phyloP scores from a whole-genome alignment of 345 rosid species.

The Brassica carinata region DNA sequence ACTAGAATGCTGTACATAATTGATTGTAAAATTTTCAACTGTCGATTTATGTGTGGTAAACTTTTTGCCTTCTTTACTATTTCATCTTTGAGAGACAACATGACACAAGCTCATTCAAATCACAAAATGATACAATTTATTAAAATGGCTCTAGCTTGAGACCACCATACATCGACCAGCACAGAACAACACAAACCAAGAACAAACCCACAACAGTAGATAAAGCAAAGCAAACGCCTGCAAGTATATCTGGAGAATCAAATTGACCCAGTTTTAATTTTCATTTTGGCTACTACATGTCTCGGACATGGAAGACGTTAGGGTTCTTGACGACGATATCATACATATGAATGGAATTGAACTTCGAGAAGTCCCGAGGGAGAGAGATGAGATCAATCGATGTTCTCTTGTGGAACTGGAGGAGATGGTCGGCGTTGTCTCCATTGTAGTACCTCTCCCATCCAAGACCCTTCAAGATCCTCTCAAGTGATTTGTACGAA shows the following conservation, averaged over 20 bases:
- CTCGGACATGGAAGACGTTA: constrained; percentile 77
- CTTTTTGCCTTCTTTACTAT: constrained; percentile 1
- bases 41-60: background rate
- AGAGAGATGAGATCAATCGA: constrained; percentile 93
- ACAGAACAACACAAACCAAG: background rate
- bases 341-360: constrained; percentile 80
- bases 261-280: background rate
- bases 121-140: constrained; percentile 24
- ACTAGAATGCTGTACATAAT: background rate
- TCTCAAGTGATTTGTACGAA: constrained; percentile 67
- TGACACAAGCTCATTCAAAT: constrained; percentile 22
- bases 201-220: background rate
- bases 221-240: background rate
- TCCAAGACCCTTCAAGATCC: constrained; percentile 63
- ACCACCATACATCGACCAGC: constrained; percentile 25
- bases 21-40: background rate
- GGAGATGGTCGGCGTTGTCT: constrained; percentile 55
- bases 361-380: constrained; percentile 80
- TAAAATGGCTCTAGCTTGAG: constrained; percentile 25
- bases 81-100: background rate
- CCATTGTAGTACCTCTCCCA: constrained; percentile 91
- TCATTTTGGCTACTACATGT: constrained; percentile 41
- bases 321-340: constrained; percentile 90
- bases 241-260: constrained; percentile 12
- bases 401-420: constrained; percentile 78